phyloP scores from a whole-genome alignment of 1,284 basidiomycete genomes.

The Austroboletus niveus region DNA sequence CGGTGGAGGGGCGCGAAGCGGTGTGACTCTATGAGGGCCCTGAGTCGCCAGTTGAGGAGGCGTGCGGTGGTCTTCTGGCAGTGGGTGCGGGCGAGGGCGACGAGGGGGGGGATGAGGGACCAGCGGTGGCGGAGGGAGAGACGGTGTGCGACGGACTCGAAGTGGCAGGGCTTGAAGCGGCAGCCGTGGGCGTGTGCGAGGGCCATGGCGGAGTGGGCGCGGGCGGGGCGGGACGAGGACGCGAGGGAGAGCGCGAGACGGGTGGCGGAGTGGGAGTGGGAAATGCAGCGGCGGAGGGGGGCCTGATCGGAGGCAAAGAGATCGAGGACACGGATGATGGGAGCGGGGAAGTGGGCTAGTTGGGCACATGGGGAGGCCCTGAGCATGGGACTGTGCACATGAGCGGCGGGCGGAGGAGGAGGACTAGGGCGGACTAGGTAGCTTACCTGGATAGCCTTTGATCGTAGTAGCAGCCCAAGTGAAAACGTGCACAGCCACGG shows the following conservation, averaged over 20 bases:
- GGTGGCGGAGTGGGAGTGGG: slow-evolving; percentile 40
- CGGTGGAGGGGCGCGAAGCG: slow-evolving; percentile 45
- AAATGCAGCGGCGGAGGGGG: slow-evolving; percentile 29
- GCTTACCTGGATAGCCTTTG: too few relatives aligned
- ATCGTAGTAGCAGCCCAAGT: too few relatives aligned
- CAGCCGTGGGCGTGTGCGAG: slow-evolving; percentile 50
- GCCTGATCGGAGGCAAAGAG: slow-evolving; percentile 13
- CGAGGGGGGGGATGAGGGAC: slow-evolving; percentile 46
- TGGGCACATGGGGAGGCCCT: slow-evolving; percentile 29
- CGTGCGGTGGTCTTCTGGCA: slow-evolving; percentile 48
- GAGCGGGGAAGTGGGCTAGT: slow-evolving; percentile 23
- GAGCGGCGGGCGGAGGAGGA: neutral
- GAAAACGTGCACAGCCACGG: too few relatives aligned
- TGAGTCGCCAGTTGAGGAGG: slow-evolving; percentile 67
- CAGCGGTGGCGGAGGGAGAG: slow-evolving; percentile 49
- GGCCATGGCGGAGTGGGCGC: slow-evolving; percentile 44
- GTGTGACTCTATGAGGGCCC: slow-evolving; percentile 53
- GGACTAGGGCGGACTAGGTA: too few relatives aligned
- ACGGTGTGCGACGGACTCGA: slow-evolving; percentile 53
- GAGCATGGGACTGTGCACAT: slow-evolving; percentile 55
- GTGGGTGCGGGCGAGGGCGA: slow-evolving; percentile 45
- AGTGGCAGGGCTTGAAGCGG: slow-evolving; percentile 49
- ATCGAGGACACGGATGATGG: slow-evolving; percentile 27
- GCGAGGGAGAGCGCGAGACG: slow-evolving; percentile 47
- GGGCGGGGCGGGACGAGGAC: slow-evolving; percentile 37